Base-by-base conservation (phyloP, 2,329 filamentous ascomycete species). In the Fusarium anguioides region DNA sequence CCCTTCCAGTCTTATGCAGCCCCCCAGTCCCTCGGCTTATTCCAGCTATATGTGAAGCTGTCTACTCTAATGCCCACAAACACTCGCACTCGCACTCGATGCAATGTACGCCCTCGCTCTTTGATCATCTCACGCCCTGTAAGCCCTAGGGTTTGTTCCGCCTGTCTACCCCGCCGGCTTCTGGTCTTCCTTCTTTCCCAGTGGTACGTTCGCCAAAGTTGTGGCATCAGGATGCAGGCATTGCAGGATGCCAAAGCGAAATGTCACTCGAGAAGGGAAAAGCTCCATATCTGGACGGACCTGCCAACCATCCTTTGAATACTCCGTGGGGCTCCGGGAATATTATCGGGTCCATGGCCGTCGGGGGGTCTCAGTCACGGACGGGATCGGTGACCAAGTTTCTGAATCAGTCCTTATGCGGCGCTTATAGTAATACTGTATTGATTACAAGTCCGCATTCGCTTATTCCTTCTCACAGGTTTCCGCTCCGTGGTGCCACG, bases 401-500 rank as follows among this genome's bases (percentile, higher is more conserved):
- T 36, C 17, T 33, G 6, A 39, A 47, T 41, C 41, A 39, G 51
- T 27, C 15, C 39, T 23, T 36, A 41, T 47, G 21, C 18, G 31
- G 42, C 29, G 37, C 37, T 9, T 26, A 26, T 29, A 33, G 8
- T 42, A 49, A 21, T 29, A 49, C 27, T 49, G 23, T 29, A 49
- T 41, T 49, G 23, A 21, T 39, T 26, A 12, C 50, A 23, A 21
- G 29, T 51, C 45, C 33, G 26, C 29, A 31, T 42, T 47, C 5
- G 18, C n/a, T 20, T 44, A 27, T 29, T 20, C 45, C 11, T 47
- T 26, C 27, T 77, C 63, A 79, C 29, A 79, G 60, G 55, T 77
- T 80, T 62, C 81, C 75, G 77, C 70, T 70, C 15, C 72, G 68
- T 11, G 57, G 60, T 6, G 72, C 76, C 17, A 73, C 65, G 1